Evolutionary conservation across 257 asterid species (phyloP).

Genomic region (Nicotiana otophora): DNA sequence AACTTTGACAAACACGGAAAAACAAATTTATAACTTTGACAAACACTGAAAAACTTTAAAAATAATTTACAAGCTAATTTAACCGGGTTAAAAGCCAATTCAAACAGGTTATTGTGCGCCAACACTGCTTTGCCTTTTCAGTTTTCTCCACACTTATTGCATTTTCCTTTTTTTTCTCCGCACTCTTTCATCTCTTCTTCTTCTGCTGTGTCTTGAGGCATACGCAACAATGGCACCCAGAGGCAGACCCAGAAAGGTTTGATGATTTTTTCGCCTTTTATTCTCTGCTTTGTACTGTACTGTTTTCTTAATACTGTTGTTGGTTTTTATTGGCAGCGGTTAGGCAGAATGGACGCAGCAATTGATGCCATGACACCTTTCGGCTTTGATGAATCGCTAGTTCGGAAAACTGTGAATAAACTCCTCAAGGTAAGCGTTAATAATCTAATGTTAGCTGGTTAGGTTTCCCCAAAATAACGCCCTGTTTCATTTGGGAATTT

Average conservation of each 20-base stretch:
- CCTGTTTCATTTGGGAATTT: not conserved
- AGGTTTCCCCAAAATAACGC: not conserved
- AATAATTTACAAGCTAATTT: too few species aligned
- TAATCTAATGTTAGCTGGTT: not conserved
- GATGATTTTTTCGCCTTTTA: not conserved
- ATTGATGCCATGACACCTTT: constrained; percentile 20
- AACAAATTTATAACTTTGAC: too few species aligned
- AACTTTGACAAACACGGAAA: too few species aligned
- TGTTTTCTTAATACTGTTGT: not conserved
- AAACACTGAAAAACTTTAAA: too few species aligned
- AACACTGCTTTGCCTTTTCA: too few species aligned
- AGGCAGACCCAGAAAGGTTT: constrained; percentile 22
- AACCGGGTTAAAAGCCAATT: too few species aligned
- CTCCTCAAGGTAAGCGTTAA: constrained; percentile 20
- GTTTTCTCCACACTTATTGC: too few species aligned
- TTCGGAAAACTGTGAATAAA: not conserved
- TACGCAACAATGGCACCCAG: constrained; percentile 23
- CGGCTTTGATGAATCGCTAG: constrained; percentile 16
- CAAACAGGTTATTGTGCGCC: too few species aligned
- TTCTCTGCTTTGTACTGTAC: not conserved
- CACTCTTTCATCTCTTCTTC: not conserved
- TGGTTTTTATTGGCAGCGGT: not conserved
- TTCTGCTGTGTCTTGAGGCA: not conserved
- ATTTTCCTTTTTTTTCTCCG: too few species aligned
- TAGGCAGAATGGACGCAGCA: constrained; percentile 25